Conservation (phyloP, 495 filamentous ascomycete species). For the Darksidea phi region DNA sequence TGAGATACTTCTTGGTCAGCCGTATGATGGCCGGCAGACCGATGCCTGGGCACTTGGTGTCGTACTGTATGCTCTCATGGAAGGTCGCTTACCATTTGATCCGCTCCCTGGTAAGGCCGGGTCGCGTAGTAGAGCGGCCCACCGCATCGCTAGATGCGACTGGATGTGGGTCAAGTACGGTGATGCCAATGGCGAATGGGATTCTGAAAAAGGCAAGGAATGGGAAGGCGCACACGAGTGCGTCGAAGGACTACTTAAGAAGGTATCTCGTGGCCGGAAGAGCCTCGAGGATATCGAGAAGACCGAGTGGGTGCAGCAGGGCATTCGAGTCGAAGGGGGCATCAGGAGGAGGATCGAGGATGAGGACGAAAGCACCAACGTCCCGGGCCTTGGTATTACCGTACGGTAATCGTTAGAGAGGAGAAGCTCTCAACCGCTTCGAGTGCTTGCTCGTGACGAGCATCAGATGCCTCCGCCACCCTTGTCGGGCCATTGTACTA, state of each 20-base stretch:
- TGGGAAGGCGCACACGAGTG: slow-evolving; percentile 73
- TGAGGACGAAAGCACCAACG: slow-evolving; percentile 9
- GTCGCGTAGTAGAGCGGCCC: slow-evolving; percentile 65
- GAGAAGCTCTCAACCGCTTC: neutral
- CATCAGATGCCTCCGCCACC: too few species aligned
- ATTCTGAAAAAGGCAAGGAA: slow-evolving; percentile 56
- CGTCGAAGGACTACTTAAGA: slow-evolving; percentile 78
- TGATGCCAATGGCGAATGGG: slow-evolving; percentile 71
- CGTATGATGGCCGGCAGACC: slow-evolving; percentile 88
- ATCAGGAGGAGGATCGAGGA: slow-evolving; percentile 50
- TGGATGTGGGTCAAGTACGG: slow-evolving; percentile 90
- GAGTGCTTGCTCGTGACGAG: too few species aligned
- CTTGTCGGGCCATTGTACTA: too few species aligned
- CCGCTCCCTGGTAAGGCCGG: slow-evolving; percentile 71
- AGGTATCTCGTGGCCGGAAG: slow-evolving; percentile 70
- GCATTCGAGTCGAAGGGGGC: slow-evolving; percentile 68
- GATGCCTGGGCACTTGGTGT: slow-evolving; percentile 97
- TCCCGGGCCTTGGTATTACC: neutral
- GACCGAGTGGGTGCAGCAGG: slow-evolving; percentile 72
- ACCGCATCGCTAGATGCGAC: slow-evolving; percentile 90
- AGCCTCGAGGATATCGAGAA: slow-evolving; percentile 66
- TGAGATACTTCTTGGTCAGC: slow-evolving; percentile 90
- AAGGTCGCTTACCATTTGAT: slow-evolving; percentile 89
- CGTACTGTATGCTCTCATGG: slow-evolving; percentile 87
- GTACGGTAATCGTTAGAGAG: slow-evolving; percentile 27